phyloP scores from a whole-genome alignment of 1,284 basidiomycete genomes.

The Abortiporus biennis region DNA sequence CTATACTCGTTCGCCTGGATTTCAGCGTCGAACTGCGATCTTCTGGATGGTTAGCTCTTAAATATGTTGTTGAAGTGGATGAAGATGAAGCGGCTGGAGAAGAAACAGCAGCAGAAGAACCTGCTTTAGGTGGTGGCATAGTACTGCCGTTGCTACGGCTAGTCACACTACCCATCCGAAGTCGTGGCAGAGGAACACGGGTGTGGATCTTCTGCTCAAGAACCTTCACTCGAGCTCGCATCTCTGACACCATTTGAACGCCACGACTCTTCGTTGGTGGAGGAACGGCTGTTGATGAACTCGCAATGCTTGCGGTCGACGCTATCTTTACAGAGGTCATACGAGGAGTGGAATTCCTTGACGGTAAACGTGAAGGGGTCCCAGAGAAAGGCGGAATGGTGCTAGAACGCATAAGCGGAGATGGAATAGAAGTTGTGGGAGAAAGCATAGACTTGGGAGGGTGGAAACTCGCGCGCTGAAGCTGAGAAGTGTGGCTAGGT shows the following conservation, averaged over 20 bases:
- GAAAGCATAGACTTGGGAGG: conserved; percentile 36
- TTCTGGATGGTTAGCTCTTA: conserved; percentile 10
- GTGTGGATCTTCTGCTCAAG: conserved; percentile 81
- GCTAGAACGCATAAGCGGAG: conserved; percentile 50
- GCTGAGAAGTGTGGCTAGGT: conserved; percentile 34
- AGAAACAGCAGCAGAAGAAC: conserved; percentile 13
- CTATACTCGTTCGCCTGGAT: conserved; percentile 24
- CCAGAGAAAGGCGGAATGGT: conserved; percentile 44
- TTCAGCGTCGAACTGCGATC: conserved; percentile 18
- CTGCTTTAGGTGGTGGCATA: conserved; percentile 19
- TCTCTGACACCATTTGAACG: conserved; percentile 85
- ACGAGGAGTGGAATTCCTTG: conserved; percentile 37
- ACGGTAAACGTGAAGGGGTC: conserved; percentile 36
- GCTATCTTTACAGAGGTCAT: conserved; percentile 35
- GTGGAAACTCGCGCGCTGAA: conserved; percentile 45
- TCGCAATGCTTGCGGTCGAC: conserved; percentile 36
- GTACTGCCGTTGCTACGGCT: conserved; percentile 38
- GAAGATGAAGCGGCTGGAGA: conserved; percentile 23
- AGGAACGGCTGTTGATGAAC: conserved; percentile 13
- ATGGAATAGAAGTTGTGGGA: conserved; percentile 33
- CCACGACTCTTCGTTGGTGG: conserved; percentile 65
- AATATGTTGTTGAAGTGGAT: conserved; percentile 22
- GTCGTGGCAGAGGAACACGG: conserved; percentile 66
- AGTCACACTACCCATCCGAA: conserved; percentile 71
- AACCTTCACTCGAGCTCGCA: conserved; percentile 74